phyloP scores from a whole-genome alignment of 495 filamentous ascomycete species.

The Penicillium flavigenum region DNA sequence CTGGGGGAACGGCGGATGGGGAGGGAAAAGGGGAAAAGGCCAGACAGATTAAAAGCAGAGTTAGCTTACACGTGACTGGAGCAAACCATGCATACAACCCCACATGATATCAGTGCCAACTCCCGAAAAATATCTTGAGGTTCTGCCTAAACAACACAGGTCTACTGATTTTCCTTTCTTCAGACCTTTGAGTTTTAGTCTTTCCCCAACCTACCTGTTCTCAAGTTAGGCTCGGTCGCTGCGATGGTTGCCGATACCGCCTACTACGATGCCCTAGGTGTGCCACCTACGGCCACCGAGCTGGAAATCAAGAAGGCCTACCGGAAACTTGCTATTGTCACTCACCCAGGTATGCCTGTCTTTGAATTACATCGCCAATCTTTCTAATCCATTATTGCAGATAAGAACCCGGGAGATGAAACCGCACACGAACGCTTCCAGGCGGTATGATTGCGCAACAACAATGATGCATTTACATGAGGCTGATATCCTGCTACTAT shows the following conservation, averaged over 20 bases:
- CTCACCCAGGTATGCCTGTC: slow-evolving; percentile 57
- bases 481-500: slow-evolving; percentile 18
- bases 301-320: slow-evolving; percentile 99
- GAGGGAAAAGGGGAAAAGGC: slow-evolving; percentile 14
- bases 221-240: slow-evolving; percentile 3
- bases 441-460: slow-evolving; percentile 49
- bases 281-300: slow-evolving; percentile 83
- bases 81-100: slow-evolving; percentile 14
- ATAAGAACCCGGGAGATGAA: slow-evolving; percentile 97
- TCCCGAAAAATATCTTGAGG: slow-evolving; percentile 8
- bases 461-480: slow-evolving; percentile 1
- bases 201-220: neutral
- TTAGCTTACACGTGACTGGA: slow-evolving; percentile 9
- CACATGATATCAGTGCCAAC: slow-evolving; percentile 16
- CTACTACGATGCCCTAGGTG: slow-evolving; percentile 89
- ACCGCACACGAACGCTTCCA: slow-evolving; percentile 94
- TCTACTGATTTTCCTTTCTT: neutral
- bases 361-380: neutral
- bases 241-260: slow-evolving; percentile 80
- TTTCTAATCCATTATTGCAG: slow-evolving; percentile 39
- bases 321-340: slow-evolving; percentile 84
- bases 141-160: slow-evolving; percentile 14
- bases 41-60: slow-evolving; percentile 13
- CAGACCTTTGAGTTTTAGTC: neutral
- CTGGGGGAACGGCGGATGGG: slow-evolving; percentile 5